Evolutionary conservation across 225 moss, liverwort and hornwort genomes (phyloP), one percentile per base, ranked within the genome.

Genomic region (Marchantia polymorpha): DNA sequence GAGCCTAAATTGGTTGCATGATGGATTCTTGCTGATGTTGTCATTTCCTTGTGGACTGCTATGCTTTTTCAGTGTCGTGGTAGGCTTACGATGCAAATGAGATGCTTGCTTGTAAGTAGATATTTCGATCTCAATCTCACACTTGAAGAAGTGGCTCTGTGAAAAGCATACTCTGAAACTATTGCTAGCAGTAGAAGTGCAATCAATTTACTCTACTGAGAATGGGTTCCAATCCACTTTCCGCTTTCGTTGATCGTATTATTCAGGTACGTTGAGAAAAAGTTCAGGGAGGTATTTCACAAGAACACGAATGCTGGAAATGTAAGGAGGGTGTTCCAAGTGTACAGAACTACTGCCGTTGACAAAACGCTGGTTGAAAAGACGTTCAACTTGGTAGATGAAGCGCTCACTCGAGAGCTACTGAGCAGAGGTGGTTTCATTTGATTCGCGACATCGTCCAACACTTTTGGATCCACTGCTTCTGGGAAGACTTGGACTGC

Each of bases 271-370:
- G 86, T 91, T 77, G 85, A 91, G 81, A 85, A 83, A 63, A 91
- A 91, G 79, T 91, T 91, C 72, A 83, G 77, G 39, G 91, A 87
- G 12, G 48, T 89, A 12, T 91, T 85, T 60, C 29, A 75, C 74
- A 81, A 78, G 48, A 88, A 86, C 76, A 84, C 84, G 49, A 85
- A 79, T 47, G 65, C 84, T 47, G 60, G 65, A 26, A 87, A 87
- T 47, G 79, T 89, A 7, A 71, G 84, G 71, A 83, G 89, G 52
- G 89, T 89, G 7, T 91, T 91, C 67, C 85, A 84, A 54, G 81
- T 91, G 13, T 91, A 91, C 79, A 83, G 87, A 84, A 91, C 91
- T 20, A 91, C 91, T 22, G 91, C 91, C 26, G 83, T 91, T 0
- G 91, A 91, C 66, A 80, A 86, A 64, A 76, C 82, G 23, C 80